Percentiles rank a stretch among this genome's conserved stretches.
phyloP scores from a whole-genome alignment of 1,284 basidiomycete genomes.

The Earliella scabrosa region DNA sequence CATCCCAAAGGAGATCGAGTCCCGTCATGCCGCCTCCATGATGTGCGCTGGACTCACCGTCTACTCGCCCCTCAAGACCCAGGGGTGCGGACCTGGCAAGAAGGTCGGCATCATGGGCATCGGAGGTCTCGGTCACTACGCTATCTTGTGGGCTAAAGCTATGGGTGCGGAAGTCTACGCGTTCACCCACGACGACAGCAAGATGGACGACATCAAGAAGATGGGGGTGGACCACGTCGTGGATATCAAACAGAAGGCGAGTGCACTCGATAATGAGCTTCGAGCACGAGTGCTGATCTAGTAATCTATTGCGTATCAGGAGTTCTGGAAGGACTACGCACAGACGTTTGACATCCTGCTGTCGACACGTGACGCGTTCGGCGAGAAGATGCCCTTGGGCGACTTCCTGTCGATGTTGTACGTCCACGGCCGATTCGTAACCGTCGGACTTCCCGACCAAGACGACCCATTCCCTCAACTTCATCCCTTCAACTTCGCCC shows the following conservation, averaged over 20 bases:
- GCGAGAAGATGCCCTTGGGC: constrained; percentile 29
- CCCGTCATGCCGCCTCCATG: constrained; percentile 56
- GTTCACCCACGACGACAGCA: constrained; percentile 66
- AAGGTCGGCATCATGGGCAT: constrained; percentile 72
- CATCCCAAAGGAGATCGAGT: constrained; percentile 62
- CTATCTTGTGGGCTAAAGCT: constrained; percentile 31
- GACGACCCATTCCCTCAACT: constrained; percentile 44
- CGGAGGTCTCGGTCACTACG: constrained; percentile 52
- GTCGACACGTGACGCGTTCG: constrained; percentile 44
- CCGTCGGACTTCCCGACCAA: constrained; percentile 54
- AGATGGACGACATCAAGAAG: constrained; percentile 66
- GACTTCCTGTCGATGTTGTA: constrained; percentile 51
- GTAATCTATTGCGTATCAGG: no score
- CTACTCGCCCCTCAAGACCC: constrained; percentile 65
- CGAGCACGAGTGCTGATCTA: no score
- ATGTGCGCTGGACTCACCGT: constrained; percentile 72
- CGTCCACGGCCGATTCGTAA: constrained; percentile 58
- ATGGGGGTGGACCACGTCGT: constrained; percentile 65
- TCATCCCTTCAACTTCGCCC: constrained; percentile 40
- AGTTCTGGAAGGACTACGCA: constrained; percentile 49
- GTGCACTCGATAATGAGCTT: neutral
- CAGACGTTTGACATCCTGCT: constrained; percentile 66
- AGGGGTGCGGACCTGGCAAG: constrained; percentile 66
- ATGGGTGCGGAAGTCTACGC: constrained; percentile 59
- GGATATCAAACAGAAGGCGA: constrained; percentile 36